A percentile compares a stretch with the other conserved stretches of the same genome.
Conservation (phyloP, 768 basidiomycete species). For the Mycena chlorophos region DNA sequence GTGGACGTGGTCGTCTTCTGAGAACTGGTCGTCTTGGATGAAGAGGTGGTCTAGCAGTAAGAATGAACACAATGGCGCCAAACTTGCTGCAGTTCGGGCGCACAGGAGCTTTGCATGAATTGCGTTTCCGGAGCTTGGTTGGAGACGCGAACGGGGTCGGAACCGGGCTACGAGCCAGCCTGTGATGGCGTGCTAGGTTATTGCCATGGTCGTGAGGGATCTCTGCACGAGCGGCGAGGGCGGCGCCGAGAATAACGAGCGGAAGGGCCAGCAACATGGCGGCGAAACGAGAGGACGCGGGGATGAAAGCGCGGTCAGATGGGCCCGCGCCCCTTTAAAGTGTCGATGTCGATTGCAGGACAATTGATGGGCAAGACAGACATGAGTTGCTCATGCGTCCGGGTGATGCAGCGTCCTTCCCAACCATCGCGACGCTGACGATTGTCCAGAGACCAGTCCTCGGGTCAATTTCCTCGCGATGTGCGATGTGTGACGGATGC, state of each 20-base stretch:
- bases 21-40: neutral
- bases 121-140: constrained; percentile 8
- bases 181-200: constrained; percentile 37
- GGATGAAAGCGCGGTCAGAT: neutral
- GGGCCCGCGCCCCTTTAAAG: neutral
- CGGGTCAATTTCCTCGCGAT: too few species aligned
- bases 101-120: constrained; percentile 15
- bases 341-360: neutral
- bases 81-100: neutral
- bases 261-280: constrained; percentile 37
- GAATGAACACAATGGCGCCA: neutral
- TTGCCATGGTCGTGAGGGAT: constrained; percentile 31
- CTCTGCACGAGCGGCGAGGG: constrained; percentile 33
- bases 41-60: neutral
- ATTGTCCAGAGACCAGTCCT: too few species aligned
- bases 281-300: constrained; percentile 17
- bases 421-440: neutral
- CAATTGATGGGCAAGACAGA: neutral
- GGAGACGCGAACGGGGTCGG: constrained; percentile 4
- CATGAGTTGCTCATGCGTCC: neutral
- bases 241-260: constrained; percentile 36
- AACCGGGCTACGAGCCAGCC: constrained; percentile 34
- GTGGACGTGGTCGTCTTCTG: neutral
- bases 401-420: neutral
- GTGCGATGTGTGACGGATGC: too few species aligned